Evolutionary conservation across 2,329 filamentous ascomycete genomes (phyloP).

Genomic region (Monosporascus sp.): DNA sequence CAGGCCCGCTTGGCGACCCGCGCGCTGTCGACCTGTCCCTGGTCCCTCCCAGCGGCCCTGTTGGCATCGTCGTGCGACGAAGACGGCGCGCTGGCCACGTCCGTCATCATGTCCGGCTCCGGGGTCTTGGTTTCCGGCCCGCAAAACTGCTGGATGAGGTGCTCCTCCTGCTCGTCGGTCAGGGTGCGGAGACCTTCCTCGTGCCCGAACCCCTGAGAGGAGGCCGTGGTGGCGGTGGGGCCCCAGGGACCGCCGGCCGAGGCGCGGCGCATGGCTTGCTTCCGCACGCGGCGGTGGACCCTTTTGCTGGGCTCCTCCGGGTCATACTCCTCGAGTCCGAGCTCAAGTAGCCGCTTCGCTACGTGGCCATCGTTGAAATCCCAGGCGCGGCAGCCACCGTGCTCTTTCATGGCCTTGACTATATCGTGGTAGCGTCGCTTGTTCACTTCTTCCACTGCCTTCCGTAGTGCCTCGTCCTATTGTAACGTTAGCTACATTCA

Average conservation of each 20-base stretch:
- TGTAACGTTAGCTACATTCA: neutral
- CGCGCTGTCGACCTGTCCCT: slow-evolving; percentile 25
- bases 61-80: neutral
- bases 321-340: slow-evolving; percentile 41
- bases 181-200: slow-evolving; percentile 17
- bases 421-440: slow-evolving; percentile 39
- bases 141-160: slow-evolving; percentile 25
- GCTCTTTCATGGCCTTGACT: slow-evolving; percentile 41
- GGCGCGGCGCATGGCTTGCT: slow-evolving; percentile 18
- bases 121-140: slow-evolving; percentile 14
- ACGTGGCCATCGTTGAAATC: slow-evolving; percentile 47
- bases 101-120: slow-evolving; percentile 13
- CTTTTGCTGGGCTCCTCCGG: slow-evolving; percentile 34
- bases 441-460: slow-evolving; percentile 31
- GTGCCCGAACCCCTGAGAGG: slow-evolving; percentile 6
- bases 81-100: neutral
- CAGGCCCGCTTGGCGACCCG: slow-evolving; percentile 33
- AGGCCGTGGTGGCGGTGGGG: slow-evolving; percentile 3
- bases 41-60: slow-evolving; percentile 12
- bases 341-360: slow-evolving; percentile 44
- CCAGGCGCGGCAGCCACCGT: slow-evolving; percentile 46
- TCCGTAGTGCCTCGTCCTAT: slow-evolving; percentile 35
- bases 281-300: slow-evolving; percentile 41
- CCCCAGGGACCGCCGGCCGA: slow-evolving; percentile 13
- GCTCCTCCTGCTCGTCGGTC: slow-evolving; percentile 28